These are phyloP conservation scores for Esteya vermicola DNA, from an alignment of 2,329 filamentous ascomycete genomes.

Conservation along the genomic window DNA sequence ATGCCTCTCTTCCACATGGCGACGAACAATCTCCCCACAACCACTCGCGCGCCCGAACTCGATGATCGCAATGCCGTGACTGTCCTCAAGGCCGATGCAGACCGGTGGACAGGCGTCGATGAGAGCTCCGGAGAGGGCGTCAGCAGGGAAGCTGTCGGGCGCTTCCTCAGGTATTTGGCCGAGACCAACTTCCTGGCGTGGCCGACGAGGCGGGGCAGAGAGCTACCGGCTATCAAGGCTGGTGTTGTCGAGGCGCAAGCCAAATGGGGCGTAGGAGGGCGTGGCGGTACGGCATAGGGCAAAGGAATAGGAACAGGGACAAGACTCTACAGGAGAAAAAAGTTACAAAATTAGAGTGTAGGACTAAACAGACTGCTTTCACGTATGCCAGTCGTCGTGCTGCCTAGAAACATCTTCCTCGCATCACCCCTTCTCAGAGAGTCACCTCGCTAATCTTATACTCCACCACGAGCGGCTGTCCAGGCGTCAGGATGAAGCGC, in stretches of 20 bases:
- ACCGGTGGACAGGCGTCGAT: constrained; percentile 11
- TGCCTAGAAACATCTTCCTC: too few species aligned
- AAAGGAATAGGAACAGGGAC: neutral
- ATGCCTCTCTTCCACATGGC: constrained; percentile 65
- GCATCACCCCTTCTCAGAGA: neutral
- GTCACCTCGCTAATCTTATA: constrained; percentile 29
- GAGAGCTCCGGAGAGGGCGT: constrained; percentile 35
- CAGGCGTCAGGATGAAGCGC: constrained; percentile 24
- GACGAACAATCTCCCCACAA: constrained; percentile 52
- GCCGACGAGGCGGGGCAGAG: constrained; percentile 22
- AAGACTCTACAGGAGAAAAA: too few species aligned
- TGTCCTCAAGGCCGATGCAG: constrained; percentile 36
- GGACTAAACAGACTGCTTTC: too few species aligned
- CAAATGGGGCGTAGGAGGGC: neutral
- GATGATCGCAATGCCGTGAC: constrained; percentile 55
- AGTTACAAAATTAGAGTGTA: too few species aligned
- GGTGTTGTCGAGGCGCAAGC: neutral
- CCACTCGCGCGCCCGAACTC: constrained; percentile 58
- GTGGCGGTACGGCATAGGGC: neutral
- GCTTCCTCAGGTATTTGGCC: constrained; percentile 49
- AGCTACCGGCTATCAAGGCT: constrained; percentile 13
- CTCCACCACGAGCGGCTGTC: constrained; percentile 24
- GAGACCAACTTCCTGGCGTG: constrained; percentile 49
- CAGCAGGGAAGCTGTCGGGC: constrained; percentile 43
- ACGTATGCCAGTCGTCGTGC: too few species aligned